Evolutionary conservation across 2,329 filamentous ascomycete species (phyloP).

Genomic region (Cercospora sp.): DNA sequence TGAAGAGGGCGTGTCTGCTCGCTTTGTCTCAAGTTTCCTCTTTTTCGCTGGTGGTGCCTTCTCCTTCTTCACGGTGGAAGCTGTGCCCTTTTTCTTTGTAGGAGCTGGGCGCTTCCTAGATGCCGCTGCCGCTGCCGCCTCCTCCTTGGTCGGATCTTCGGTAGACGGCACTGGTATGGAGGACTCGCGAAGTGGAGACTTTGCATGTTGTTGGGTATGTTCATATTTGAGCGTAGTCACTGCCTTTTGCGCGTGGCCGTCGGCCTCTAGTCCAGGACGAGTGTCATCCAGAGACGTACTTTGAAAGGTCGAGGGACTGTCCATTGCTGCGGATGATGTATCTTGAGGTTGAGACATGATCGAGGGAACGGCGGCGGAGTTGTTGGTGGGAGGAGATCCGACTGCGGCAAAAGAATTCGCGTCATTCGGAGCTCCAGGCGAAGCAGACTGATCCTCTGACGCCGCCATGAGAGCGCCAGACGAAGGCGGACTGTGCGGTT

Average conservation of each 20-base stretch:
- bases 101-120: conserved; percentile 51
- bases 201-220: conserved; percentile 41
- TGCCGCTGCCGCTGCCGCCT: conserved; percentile 21
- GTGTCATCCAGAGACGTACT: conserved; percentile 37
- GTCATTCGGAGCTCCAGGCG: neutral
- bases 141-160: conserved; percentile 38
- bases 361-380: neutral
- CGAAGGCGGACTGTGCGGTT: neutral
- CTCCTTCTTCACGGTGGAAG: conserved; percentile 47
- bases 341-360: neutral
- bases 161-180: conserved; percentile 43
- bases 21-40: conserved; percentile 44
- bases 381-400: neutral
- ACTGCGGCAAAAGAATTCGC: neutral
- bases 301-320: conserved; percentile 6
- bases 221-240: conserved; percentile 50
- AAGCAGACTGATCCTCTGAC: neutral
- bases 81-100: conserved; percentile 49
- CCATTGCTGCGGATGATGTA: neutral
- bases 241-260: conserved; percentile 45
- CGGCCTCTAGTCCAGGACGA: conserved; percentile 34
- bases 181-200: conserved; percentile 42
- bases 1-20: conserved; percentile 47
- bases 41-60: conserved; percentile 48
- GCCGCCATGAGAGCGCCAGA: neutral